Evolutionary conservation across 192 early-diverging fungal genomes (phyloP), one percentile per base, ranked within the genome.

Genomic region (Coemansia sp.): DNA sequence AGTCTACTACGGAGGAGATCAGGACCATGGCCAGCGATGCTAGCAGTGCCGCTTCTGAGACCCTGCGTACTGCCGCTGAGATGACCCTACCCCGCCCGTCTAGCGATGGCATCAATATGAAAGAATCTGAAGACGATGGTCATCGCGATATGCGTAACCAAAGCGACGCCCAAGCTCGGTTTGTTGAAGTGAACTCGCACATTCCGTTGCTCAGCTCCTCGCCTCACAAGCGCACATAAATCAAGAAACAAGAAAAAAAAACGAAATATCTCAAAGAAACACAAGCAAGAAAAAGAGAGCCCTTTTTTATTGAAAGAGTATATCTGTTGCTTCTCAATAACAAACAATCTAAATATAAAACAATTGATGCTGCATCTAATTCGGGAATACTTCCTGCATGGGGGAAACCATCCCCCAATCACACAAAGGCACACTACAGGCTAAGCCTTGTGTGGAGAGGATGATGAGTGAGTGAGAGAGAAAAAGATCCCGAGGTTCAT

Each of bases 161-260:
- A 4, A 36, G 34, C 34, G 34, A 36, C 34, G 34, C 34, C 34
- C 34, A 60, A 24, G 58, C 70, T 13, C 65, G 69, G 38, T 74
- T 81, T 50, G 80, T 81, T 24, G 80, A 81, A 62, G 16, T 49
- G 22, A 44, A 74, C 62, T 81, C 80, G 53, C 71, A 72, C 24
- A 81, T 81, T 20, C 80, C 80, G 15, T 31, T 66, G 36, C 65
- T 81, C 29, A 74, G 72, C 71, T 73, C 68, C 3, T 34, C 64
- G 52, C 52, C 40, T 15, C 66, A 29, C 40, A 52, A 16, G 36
- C 36, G 49, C 66, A 50, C 38, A 22, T 40, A 64, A 41, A 27
- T 22, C 5, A 22, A 22, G 13, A 20, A 55, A 34, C n/a, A 66
- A 46, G 53, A 31, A 49, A 1, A 47, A 66, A 66, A 64, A 18